A percentile compares a stretch with the other conserved stretches of the same genome.
phyloP scores from a whole-genome alignment of 148 eudicot genomes.

The Beta vulgaris region DNA sequence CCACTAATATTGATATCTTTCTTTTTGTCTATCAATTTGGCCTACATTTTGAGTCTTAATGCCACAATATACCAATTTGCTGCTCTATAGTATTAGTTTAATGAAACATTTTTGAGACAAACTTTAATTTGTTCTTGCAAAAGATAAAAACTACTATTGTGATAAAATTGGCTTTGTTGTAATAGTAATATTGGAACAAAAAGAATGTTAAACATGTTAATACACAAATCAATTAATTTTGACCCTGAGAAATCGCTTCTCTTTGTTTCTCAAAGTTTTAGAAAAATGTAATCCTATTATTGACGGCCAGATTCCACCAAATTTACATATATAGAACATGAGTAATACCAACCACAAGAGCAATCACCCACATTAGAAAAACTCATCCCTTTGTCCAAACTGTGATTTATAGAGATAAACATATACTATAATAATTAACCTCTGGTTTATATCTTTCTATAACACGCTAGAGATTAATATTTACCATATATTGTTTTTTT shows the following conservation, averaged over 20 bases:
- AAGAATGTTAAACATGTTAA: not conserved
- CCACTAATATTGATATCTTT: constrained; percentile 10
- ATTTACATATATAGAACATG: too few species aligned
- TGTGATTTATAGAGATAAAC: too few species aligned
- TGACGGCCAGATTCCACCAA: too few species aligned
- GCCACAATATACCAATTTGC: not conserved
- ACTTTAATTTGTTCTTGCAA: not conserved
- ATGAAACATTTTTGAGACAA: not conserved
- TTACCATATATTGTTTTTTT: too few species aligned
- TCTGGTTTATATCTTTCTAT: too few species aligned
- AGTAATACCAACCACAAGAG: too few species aligned
- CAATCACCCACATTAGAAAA: too few species aligned
- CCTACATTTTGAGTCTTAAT: not conserved
- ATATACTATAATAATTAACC: too few species aligned
- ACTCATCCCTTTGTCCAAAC: too few species aligned
- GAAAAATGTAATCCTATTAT: not conserved
- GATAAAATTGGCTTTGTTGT: not conserved
- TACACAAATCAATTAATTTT: not conserved
- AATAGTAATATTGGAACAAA: not conserved
- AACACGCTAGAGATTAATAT: too few species aligned
- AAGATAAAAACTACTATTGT: not conserved
- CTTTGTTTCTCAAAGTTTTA: not conserved
- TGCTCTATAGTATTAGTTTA: not conserved
- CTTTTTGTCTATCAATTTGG: constrained; percentile 12
- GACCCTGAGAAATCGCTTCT: not conserved